Base-by-base conservation (phyloP, 2,329 filamentous ascomycete species). In the Didymella exigua region DNA sequence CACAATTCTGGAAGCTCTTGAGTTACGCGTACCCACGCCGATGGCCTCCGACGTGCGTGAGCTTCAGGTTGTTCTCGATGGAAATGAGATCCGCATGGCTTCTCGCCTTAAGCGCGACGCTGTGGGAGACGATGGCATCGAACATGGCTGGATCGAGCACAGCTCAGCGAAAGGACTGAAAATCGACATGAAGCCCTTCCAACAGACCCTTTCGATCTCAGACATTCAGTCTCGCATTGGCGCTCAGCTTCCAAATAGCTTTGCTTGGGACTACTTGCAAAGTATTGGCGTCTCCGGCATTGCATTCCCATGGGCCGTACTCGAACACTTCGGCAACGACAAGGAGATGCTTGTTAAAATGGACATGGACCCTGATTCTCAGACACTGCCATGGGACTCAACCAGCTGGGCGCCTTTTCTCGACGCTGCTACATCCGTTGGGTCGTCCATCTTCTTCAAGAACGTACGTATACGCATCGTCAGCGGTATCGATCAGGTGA, bases 371-470 rank as follows among this genome's bases (percentile, higher is more conserved):
- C 74, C 73, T 0, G 56, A 64, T 2, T 48, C 42, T 11, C 34
- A 43, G 1, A 23, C 40, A 4, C 23, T 67, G 13, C 30, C 59
- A 2, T 76, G 73, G 73, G 65, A 74, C 23, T 14, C 45, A 1
- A 19, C 51, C 0, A 77, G 73, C 2, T 78, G 73, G 75, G 75
- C 76, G 5, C 71, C 77, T 0, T 65, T 77, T 11, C 60, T 79
- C 2, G 77, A 79, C 50, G 72, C 77, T 3, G 77, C 77, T 1
- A 77, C 76, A 0, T 79, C 77, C 0, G 68, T 79, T 3, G 76
- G 75, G 2, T 78, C 77, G 0, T 73, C 74, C 0, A 66, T 79
- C 19, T 78, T 78, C 61, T 75, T 70, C 56, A 62, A 74, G 24
- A 58, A 69, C 9, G 69, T 73, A 1, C 64, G 65, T 18, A 69